A percentile compares a stretch with the other conserved stretches of the same genome.
Conservation (phyloP, 345 rosid genomes). For the Populus alba region DNA sequence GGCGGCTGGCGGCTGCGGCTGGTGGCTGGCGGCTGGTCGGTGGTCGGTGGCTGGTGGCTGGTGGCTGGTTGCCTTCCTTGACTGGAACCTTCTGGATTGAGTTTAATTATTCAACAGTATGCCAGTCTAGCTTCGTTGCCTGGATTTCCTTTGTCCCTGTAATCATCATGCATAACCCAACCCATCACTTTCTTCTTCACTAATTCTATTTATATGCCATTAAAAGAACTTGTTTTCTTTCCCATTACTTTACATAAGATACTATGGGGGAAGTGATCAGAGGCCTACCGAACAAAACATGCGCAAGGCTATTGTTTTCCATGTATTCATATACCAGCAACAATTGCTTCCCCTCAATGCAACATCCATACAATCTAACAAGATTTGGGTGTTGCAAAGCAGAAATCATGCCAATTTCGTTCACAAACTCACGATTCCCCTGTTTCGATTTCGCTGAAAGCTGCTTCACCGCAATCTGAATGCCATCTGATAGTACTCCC, state of each 20-base stretch:
- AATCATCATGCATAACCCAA: not conserved
- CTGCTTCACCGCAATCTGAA: constrained; percentile 48
- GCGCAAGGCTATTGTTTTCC: constrained; percentile 51
- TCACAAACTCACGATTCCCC: constrained; percentile 56
- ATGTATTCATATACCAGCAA: too few relatives aligned
- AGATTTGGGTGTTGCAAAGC: too few relatives aligned
- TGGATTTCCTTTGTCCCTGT: not conserved
- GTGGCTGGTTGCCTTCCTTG: too few relatives aligned
- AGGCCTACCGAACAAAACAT: constrained; percentile 41
- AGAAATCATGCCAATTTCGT: constrained; percentile 18
- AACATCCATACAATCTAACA: too few relatives aligned
- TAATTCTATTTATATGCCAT: not conserved
- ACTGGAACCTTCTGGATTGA: too few relatives aligned
- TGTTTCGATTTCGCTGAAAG: constrained; percentile 53
- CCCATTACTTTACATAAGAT: not conserved
- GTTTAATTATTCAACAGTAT: too few relatives aligned
- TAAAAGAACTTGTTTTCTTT: not conserved
- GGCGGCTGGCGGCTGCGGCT: too few relatives aligned
- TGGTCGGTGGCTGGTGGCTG: too few relatives aligned
- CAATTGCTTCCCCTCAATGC: too few relatives aligned
- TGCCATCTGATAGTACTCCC: too few relatives aligned
- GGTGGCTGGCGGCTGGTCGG: too few relatives aligned
- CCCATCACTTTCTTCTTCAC: not conserved
- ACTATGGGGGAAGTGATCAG: not conserved
- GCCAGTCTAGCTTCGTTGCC: not conserved